Evolutionary conservation across 2,329 filamentous ascomycete species (phyloP), one percentile per base, ranked within the genome.

Genomic region (Monilinia laxa): DNA sequence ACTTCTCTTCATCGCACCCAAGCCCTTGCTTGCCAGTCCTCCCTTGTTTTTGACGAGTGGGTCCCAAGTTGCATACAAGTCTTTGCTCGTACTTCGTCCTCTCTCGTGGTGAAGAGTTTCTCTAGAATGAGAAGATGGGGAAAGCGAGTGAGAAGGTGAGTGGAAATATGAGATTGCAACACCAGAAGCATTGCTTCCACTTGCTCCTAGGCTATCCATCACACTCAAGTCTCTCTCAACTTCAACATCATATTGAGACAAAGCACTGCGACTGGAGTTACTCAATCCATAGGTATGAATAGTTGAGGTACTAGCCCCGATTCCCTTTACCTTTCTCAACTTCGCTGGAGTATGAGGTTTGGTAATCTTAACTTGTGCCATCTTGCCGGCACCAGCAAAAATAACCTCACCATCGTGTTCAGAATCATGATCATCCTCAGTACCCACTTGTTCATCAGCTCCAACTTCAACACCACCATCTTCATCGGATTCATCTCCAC

Each of bases 261-360:
- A 25, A 12, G 20, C 20, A 51, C 16, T 18, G n/a, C 31, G 40
- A 42, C 14, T 42, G 40, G 4, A 28, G 23, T 4, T 51, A 25
- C 47, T 3, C 45, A 12, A 18, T 6, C 16, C 58, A 60, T 60
- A 20, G 2, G 45, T 31, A 11, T 20, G 58, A 25, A 25, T 7
- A 1, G 14, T 51, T 14, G 40, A 35, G 16, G 12, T 51, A 9
- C 45, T 60, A 14, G 12, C 9, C 0, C 28, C 28, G 0, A 4
- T 45, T 51, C 18, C 20, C 5, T 38, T 51, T 7, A 7, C 28
- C n/a, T 35, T 60, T 12, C 9, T 18, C 28, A 38, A 20, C 14
- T 60, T 5, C 7, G 47, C 47, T 25, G 58, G 45, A 60, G 20
- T 60, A 10, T 49, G 14, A 38, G 58, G 58, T 4, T 38, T 60